Evolutionary conservation across 805 yeast genomes (phyloP).

Genomic region (Saturnispora zaruensis): DNA sequence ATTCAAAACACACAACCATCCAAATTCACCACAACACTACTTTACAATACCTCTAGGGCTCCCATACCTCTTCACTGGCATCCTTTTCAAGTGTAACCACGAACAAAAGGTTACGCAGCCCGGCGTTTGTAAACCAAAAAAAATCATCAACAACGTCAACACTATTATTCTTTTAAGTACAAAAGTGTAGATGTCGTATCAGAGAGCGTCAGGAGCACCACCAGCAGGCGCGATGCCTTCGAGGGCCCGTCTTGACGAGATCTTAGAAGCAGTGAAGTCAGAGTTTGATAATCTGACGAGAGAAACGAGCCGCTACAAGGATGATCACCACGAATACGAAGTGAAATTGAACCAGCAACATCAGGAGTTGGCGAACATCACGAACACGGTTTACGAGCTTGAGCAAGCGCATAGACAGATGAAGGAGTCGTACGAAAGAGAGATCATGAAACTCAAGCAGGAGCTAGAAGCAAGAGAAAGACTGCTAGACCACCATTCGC

Average conservation of each 20-base stretch:
- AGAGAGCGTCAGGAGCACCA: constrained; percentile 19
- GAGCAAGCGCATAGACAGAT: constrained; percentile 91
- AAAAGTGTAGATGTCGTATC: constrained; percentile 21
- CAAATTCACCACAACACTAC: too few relatives aligned
- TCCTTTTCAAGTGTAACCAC: not conserved
- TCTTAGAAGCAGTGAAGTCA: constrained; percentile 83
- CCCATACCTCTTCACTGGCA: not conserved
- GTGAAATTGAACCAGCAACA: constrained; percentile 84
- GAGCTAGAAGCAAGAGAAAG: constrained; percentile 80
- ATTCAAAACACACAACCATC: too few relatives aligned
- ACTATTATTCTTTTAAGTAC: not conserved
- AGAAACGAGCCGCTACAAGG: constrained; percentile 78
- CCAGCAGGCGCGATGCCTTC: constrained; percentile 21
- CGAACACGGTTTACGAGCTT: constrained; percentile 88
- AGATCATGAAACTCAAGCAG: constrained; percentile 73
- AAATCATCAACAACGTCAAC: not conserved
- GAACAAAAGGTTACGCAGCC: constrained; percentile 1
- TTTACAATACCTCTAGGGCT: not conserved
- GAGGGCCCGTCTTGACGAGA: constrained; percentile 43
- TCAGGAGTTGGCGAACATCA: constrained; percentile 85
- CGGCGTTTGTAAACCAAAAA: not conserved
- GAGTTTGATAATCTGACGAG: constrained; percentile 80
- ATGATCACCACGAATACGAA: constrained; percentile 91
- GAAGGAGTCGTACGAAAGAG: constrained; percentile 94
- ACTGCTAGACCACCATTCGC: constrained; percentile 35